Evolutionary conservation across 2,329 filamentous ascomycete species (phyloP), one percentile per base, ranked within the genome.

Genomic region (Talaromyces sp.): DNA sequence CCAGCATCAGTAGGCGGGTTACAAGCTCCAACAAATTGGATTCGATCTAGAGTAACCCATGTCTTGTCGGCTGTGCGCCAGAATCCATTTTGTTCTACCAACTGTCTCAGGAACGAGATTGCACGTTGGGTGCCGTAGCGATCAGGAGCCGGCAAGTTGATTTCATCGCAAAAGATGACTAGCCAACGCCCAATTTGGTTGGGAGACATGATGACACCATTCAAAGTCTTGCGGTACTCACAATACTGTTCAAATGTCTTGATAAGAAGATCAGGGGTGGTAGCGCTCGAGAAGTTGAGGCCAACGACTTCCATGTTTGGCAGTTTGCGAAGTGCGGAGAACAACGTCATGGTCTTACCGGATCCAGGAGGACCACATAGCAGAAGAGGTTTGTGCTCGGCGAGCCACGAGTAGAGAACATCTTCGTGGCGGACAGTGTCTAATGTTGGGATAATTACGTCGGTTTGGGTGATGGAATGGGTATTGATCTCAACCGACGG

Each of bases 161-260:
- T 99, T 75, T 99, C 95, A 73, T 99, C 95, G 70, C 95, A 99
- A 83, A 99, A 99, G 65, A 99, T 87, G 53, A 99, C 93, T 42
- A 99, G 84, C 95, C 95, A 99, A 68, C 93, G 89, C 25, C 95
- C 95, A 69, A 99, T 96, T 74, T 99, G 96, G 7, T 90, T 96
- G 0, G 95, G 95, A 27, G 93, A 96, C 66, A 99, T 89, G 70
- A 97, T 90, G 22, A 98, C 92, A 49, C 95, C 95, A 72, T 95
- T 98, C 55, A 98, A 81, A 0, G 95, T 98, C 84, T 99, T 99
- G 81, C 93, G 96, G 80, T 99, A 99, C 77, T 99, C 95, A 78
- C 95, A 99, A 77, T 99, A 97, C 74, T 99, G 96, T 78, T 99
- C 95, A 68, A 99, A 96, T 0, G 96, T 99, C 83, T 99, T 99